A percentile compares a stretch with the other conserved stretches of the same genome.
Conservation (phyloP, 208 protist genomes). For the Crithidia sp. region DNA sequence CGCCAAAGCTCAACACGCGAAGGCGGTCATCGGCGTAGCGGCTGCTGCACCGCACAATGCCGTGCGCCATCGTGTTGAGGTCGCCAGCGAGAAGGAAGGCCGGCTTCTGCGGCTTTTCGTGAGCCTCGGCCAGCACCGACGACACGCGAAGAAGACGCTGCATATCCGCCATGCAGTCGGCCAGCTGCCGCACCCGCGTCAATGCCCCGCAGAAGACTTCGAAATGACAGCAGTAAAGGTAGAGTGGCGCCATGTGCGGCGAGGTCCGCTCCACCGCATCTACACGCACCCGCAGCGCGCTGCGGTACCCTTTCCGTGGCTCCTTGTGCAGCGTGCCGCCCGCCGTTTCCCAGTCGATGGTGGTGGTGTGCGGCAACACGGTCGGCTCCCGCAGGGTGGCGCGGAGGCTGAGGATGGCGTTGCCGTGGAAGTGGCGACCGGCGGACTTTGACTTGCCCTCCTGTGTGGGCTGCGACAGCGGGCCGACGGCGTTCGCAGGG, state of each 20-base stretch:
- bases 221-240: slow-evolving; percentile 84
- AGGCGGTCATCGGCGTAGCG: slow-evolving; percentile 59
- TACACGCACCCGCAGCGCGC: slow-evolving; percentile 54
- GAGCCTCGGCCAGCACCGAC: background rate
- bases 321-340: slow-evolving; percentile 41
- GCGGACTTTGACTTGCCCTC: background rate
- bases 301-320: slow-evolving; percentile 65
- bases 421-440: slow-evolving; percentile 76
- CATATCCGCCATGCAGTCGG: slow-evolving; percentile 65
- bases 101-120: slow-evolving; percentile 7
- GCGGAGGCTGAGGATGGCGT: slow-evolving; percentile 66
- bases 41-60: slow-evolving; percentile 62
- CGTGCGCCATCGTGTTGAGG: slow-evolving; percentile 83
- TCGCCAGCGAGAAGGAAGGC: slow-evolving; percentile 80
- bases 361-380: slow-evolving; percentile 50
- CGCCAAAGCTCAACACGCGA: slow-evolving; percentile 59
- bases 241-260: slow-evolving; percentile 46
- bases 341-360: slow-evolving; percentile 60
- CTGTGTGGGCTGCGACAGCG: slow-evolving; percentile 38
- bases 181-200: slow-evolving; percentile 69
- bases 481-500: slow-evolving; percentile 50
- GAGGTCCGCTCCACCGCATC: slow-evolving; percentile 37
- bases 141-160: slow-evolving; percentile 30
- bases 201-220: slow-evolving; percentile 80
- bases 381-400: slow-evolving; percentile 40